phyloP scores from a whole-genome alignment of 2,329 filamentous ascomycete species.

The Magnaporthales sp. region DNA sequence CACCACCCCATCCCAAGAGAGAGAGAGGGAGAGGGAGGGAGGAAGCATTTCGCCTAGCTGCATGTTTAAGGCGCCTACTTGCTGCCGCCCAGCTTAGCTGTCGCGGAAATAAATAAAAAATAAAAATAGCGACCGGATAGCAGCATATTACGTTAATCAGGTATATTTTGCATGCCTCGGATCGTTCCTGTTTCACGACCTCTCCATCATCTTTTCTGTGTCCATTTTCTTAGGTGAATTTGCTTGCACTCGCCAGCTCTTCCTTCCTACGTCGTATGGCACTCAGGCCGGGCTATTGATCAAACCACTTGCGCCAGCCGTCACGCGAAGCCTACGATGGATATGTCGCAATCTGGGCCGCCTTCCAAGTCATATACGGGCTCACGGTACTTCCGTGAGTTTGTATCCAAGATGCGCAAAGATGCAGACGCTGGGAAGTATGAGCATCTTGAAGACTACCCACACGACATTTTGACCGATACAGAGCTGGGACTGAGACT shows the following conservation, averaged over 20 bases:
- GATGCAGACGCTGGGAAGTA: slow-evolving; percentile 4
- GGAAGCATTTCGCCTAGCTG: background rate
- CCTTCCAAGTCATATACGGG: slow-evolving; percentile 1
- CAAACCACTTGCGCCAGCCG: background rate
- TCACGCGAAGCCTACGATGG: background rate
- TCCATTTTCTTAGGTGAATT: background rate
- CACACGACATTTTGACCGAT: slow-evolving; percentile 5
- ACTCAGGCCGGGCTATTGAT: background rate
- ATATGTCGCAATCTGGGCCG: background rate
- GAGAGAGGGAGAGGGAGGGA: background rate
- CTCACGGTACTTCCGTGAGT: slow-evolving; percentile 5
- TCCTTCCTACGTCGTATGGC: background rate
- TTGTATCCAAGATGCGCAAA: slow-evolving; percentile 2
- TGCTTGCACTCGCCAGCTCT: background rate
- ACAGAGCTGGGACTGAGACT: slow-evolving; percentile 2
- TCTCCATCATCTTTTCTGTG: background rate
- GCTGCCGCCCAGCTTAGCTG: background rate
- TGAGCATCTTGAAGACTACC: slow-evolving; percentile 7
- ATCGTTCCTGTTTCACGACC: no score
- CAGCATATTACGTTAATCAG: background rate
- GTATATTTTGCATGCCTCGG: background rate
- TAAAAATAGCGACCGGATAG: background rate
- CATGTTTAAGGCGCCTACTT: background rate
- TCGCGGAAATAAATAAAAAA: no score
- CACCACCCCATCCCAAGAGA: background rate